phyloP scores from a whole-genome alignment of 805 yeast species.

The Torulaspora maleeae region DNA sequence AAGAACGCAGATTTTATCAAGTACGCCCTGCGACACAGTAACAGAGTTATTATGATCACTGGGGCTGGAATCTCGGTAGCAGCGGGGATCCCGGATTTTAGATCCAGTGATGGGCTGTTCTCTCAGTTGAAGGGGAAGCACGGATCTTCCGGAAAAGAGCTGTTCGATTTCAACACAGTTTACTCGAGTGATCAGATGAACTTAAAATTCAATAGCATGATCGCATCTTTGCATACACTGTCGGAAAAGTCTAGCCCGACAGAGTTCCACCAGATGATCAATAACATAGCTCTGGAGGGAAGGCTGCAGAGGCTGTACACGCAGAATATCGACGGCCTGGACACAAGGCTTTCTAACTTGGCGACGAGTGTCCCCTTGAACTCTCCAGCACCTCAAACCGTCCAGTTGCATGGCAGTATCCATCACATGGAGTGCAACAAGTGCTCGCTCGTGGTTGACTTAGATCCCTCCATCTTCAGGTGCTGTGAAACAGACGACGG shows the following conservation, averaged over 20 bases:
- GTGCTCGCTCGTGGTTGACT: slow-evolving; percentile 54
- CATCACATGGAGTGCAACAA: slow-evolving; percentile 70
- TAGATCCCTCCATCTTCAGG: slow-evolving; percentile 50
- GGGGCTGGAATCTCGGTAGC: slow-evolving; percentile 93
- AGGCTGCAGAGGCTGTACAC: slow-evolving; percentile 73
- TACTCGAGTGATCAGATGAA: slow-evolving; percentile 61
- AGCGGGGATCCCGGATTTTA: slow-evolving; percentile 85
- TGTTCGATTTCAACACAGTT: slow-evolving; percentile 69
- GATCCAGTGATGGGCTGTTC: slow-evolving; percentile 76
- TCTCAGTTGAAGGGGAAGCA: slow-evolving; percentile 45
- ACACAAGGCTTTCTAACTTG: slow-evolving; percentile 49
- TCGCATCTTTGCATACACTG: slow-evolving; percentile 54
- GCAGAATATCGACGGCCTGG: slow-evolving; percentile 83
- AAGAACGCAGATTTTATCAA: slow-evolving; percentile 44
- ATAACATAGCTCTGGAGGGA: slow-evolving; percentile 54
- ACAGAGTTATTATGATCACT: slow-evolving; percentile 58
- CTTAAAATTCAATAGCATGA: slow-evolving; percentile 66
- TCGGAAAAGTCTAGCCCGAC: slow-evolving; percentile 62
- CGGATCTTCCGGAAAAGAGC: slow-evolving; percentile 52
- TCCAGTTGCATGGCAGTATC: slow-evolving; percentile 84
- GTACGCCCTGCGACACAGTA: slow-evolving; percentile 51
- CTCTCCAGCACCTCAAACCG: slow-evolving; percentile 49
- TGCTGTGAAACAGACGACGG: slow-evolving; percentile 32
- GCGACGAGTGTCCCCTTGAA: slow-evolving; percentile 49
- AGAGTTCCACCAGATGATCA: slow-evolving; percentile 63